Conservation (phyloP, 1,284 basidiomycete genomes). For the Apiotrichum montevideense region DNA sequence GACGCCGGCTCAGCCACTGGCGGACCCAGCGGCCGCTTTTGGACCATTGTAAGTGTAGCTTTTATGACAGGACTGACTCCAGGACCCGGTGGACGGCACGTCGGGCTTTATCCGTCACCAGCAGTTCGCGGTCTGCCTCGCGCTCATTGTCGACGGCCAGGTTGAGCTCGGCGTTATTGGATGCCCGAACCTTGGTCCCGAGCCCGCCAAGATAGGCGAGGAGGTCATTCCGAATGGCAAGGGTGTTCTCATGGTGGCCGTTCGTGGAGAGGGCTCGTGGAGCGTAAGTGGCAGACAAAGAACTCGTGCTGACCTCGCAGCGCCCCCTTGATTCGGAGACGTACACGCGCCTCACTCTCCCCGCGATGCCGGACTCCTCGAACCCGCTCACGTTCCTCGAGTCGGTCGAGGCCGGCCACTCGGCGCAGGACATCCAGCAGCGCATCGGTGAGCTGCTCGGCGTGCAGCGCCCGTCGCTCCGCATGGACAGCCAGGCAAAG, state of each 20-base stretch:
- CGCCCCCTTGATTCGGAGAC: constrained; percentile 30
- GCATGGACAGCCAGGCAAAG: constrained; percentile 98
- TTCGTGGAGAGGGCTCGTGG: constrained; percentile 71
- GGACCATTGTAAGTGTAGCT: constrained; percentile 56
- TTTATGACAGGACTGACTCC: constrained; percentile 2
- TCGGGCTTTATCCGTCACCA: constrained; percentile 83
- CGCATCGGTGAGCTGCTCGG: constrained; percentile 65
- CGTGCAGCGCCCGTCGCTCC: constrained; percentile 58
- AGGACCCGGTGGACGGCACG: constrained; percentile 44
- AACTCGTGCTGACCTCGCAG: neutral
- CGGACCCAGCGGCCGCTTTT: constrained; percentile 57
- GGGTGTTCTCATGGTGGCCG: constrained; percentile 77
- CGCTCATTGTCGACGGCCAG: constrained; percentile 75
- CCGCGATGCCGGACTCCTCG: constrained; percentile 31
- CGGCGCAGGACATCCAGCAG: constrained; percentile 75
- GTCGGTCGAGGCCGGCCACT: constrained; percentile 88
- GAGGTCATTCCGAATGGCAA: constrained; percentile 50
- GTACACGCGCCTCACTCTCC: constrained; percentile 36
- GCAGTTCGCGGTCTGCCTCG: constrained; percentile 95
- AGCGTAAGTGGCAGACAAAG: constrained; percentile 46
- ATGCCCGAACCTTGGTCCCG: constrained; percentile 80
- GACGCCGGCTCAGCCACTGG: constrained; percentile 80
- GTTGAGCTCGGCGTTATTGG: constrained; percentile 89
- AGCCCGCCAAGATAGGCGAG: constrained; percentile 56
- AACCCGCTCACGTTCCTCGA: constrained; percentile 63